Percentiles rank a stretch among this genome's conserved stretches.
Conservation (phyloP, 1,139 yeast genomes). For the Kodamaea alishanica region DNA sequence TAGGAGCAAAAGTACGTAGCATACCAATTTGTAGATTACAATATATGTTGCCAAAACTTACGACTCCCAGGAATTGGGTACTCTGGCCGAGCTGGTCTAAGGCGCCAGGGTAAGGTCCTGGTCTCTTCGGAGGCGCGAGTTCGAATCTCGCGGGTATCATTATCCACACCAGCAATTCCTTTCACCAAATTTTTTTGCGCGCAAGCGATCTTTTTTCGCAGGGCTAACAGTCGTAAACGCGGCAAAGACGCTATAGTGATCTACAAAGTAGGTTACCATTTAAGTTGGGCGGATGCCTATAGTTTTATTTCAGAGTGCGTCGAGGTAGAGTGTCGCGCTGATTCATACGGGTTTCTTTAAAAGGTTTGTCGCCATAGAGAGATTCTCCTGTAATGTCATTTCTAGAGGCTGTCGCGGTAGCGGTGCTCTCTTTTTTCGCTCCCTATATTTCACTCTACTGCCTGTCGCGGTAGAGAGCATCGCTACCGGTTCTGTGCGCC, state of each 20-base stretch:
- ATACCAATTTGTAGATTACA: no score
- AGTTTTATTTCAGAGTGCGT: not conserved
- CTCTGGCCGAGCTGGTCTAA: conserved; percentile 50
- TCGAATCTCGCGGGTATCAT: conserved; percentile 54
- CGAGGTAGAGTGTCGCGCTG: no score
- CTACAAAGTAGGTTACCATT: not conserved
- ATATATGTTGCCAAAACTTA: no score
- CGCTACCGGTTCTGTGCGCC: no score
- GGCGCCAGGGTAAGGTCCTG: conserved; percentile 54
- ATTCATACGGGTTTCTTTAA: no score
- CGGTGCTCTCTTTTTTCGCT: no score
- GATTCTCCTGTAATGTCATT: no score
- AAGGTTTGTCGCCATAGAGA: no score
- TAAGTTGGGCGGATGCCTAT: not conserved
- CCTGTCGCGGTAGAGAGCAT: no score
- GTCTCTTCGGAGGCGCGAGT: conserved; percentile 59
- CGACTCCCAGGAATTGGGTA: conserved; percentile 33
- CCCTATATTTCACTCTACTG: no score
- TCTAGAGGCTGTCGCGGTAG: no score
- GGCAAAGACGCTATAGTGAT: not conserved
- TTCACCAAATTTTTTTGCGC: conserved; percentile 7
- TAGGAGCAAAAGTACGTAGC: no score
- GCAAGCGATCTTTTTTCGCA: conserved; percentile 11
- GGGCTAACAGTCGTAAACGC: not conserved
- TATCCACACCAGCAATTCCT: conserved; percentile 23